These are phyloP conservation scores for Ophiocordyceps camponoti-saundersi DNA, from an alignment of 2,329 filamentous ascomycete species.

Conservation along the genomic window DNA sequence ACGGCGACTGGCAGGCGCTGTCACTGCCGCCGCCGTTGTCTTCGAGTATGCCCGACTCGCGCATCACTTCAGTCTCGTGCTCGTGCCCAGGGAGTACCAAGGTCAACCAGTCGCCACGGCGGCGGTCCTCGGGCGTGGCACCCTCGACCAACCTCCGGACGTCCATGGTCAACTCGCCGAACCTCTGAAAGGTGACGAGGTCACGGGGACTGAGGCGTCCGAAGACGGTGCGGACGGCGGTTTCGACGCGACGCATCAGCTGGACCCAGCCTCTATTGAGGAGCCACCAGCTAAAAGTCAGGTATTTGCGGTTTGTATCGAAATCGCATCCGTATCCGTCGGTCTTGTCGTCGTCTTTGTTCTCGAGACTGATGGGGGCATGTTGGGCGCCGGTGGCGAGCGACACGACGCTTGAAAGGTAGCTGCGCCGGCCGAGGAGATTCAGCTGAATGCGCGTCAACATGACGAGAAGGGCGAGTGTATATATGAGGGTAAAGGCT, in stretches of 20 bases:
- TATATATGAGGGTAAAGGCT: conserved; percentile 84
- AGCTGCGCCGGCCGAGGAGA: conserved; percentile 85
- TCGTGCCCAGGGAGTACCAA: conserved; percentile 67
- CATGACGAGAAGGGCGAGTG: conserved; percentile 72
- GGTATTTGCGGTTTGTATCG: conserved; percentile 84
- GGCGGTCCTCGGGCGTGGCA: conserved; percentile 19
- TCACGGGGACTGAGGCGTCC: conserved; percentile 79
- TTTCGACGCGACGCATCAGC: conserved; percentile 63
- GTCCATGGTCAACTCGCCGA: conserved; percentile 66
- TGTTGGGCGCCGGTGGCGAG: conserved; percentile 61
- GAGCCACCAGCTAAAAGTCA: conserved; percentile 97
- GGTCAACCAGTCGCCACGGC: conserved; percentile 52
- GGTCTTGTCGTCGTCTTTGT: conserved; percentile 75
- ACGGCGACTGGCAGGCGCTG: conserved; percentile 23
- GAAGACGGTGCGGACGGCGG: conserved; percentile 80
- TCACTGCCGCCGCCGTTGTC: conserved; percentile 21
- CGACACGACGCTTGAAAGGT: conserved; percentile 87
- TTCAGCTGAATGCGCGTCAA: conserved; percentile 93
- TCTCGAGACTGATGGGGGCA: conserved; percentile 74
- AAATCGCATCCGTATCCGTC: conserved; percentile 89
- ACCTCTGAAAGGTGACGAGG: conserved; percentile 62
- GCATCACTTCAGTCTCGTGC: conserved; percentile 69
- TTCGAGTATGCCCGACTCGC: conserved; percentile 63
- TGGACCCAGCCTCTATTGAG: conserved; percentile 80
- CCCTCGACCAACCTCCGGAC: conserved; percentile 79